Conservation (phyloP, 163 green algal genomes). For the Coccomyxa subellipsoidea region DNA sequence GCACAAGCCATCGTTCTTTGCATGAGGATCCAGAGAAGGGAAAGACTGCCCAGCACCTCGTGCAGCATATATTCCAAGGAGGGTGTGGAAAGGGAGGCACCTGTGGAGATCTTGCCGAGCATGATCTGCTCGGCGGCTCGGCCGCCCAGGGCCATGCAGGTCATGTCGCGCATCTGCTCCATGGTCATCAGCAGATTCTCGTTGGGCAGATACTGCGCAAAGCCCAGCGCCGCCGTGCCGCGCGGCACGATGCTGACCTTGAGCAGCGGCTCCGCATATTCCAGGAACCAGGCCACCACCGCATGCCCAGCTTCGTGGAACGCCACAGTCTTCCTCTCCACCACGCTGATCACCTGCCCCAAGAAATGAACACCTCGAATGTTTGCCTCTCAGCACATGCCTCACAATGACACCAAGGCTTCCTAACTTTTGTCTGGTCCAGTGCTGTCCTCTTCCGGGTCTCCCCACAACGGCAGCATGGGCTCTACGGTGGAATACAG, state of each 20-base stretch:
- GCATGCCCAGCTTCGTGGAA: constrained; percentile 98
- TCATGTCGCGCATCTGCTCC: constrained; percentile 96
- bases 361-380: too few species aligned
- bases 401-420: too few species aligned
- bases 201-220: constrained; percentile 99
- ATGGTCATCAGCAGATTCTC: constrained; percentile 96
- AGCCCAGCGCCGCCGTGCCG: constrained; percentile 91
- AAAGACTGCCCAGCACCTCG: too few species aligned
- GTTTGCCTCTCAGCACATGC: too few species aligned
- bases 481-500: too few species aligned
- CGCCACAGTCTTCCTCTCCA: constrained; percentile 93
- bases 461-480: too few species aligned
- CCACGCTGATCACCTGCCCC: constrained; percentile 56
- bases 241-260: constrained; percentile 98
- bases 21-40: too few species aligned
- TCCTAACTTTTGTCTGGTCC: too few species aligned
- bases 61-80: too few species aligned
- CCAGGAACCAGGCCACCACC: constrained; percentile 96
- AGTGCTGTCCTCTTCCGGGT: too few species aligned
- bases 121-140: constrained; percentile 94
- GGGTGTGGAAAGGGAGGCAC: too few species aligned
- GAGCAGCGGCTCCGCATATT: constrained; percentile 96
- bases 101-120: constrained; percentile 95
- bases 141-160: constrained; percentile 94
- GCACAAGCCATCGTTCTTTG: too few species aligned